Conservation (phyloP, 495 filamentous ascomycete genomes). For the Aspergillus homomorphus region DNA sequence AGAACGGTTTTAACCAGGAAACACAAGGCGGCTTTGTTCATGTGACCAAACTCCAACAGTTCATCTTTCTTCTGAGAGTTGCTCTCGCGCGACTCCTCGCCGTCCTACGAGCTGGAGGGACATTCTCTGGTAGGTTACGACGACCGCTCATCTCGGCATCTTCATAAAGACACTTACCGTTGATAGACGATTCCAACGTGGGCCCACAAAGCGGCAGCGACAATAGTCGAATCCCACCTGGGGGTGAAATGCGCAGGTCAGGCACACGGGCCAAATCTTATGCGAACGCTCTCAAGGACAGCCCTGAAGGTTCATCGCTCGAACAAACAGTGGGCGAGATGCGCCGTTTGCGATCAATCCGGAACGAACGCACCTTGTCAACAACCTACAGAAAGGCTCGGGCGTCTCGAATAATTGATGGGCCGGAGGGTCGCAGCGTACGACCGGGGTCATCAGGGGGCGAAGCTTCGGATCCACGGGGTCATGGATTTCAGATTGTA, state of each 20-base stretch:
- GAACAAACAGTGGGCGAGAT: constrained; percentile 97
- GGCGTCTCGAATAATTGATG: constrained; percentile 89
- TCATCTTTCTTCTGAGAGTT: constrained; percentile 86
- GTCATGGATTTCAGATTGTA: constrained; percentile 71
- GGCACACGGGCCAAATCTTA: constrained; percentile 73
- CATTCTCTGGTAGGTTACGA: constrained; percentile 60
- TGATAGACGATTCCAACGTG: constrained; percentile 64
- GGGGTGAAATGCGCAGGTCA: constrained; percentile 50
- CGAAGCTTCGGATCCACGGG: constrained; percentile 55
- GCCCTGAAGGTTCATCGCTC: constrained; percentile 70
- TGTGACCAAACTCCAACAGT: constrained; percentile 85
- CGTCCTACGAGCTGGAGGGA: constrained; percentile 77
- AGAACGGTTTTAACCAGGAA: constrained; percentile 43
- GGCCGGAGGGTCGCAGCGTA: constrained; percentile 72
- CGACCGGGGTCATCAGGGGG: constrained; percentile 78
- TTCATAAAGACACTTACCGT: not conserved
- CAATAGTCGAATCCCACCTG: constrained; percentile 50
- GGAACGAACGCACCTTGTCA: constrained; percentile 89
- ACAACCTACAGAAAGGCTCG: constrained; percentile 87
- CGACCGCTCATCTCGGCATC: constrained; percentile 2
- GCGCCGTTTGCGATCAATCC: constrained; percentile 81
- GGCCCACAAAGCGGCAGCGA: constrained; percentile 65
- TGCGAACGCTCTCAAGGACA: constrained; percentile 56
- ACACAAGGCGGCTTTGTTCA: constrained; percentile 55
- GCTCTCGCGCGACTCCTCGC: constrained; percentile 87